These are phyloP conservation scores for Saccharomyces eubayanus DNA, from an alignment of 805 yeast species.

Conservation along the genomic window DNA sequence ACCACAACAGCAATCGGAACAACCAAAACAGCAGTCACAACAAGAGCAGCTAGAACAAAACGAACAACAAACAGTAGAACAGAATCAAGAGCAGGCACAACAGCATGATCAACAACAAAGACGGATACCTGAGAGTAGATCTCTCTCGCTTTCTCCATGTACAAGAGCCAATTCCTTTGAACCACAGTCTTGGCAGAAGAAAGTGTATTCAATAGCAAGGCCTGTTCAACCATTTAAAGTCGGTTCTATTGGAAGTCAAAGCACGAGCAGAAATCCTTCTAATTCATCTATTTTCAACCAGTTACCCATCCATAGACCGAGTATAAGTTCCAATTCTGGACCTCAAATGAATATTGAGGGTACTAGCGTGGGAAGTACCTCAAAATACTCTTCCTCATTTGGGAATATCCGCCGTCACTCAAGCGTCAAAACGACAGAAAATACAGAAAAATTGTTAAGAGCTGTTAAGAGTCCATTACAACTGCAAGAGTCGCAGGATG, in stretches of 20 bases:
- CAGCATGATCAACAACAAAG: constrained; percentile 1
- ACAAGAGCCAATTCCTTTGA: constrained; percentile 12
- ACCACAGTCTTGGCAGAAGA: constrained; percentile 15
- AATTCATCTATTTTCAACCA: constrained; percentile 36
- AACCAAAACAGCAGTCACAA: neutral
- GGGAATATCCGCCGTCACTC: constrained; percentile 57
- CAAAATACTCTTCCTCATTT: constrained; percentile 64
- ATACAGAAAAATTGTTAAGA: constrained; percentile 19
- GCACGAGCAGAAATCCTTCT: constrained; percentile 37
- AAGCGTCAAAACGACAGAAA: constrained; percentile 30
- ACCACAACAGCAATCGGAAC: neutral
- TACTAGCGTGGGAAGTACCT: constrained; percentile 37
- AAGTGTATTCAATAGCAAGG: constrained; percentile 17
- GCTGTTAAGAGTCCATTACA: neutral
- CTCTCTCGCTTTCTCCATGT: constrained; percentile 23
- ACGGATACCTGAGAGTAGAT: constrained; percentile 4
- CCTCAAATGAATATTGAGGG: constrained; percentile 20
- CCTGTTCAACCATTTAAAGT: constrained; percentile 32
- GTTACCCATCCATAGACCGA: constrained; percentile 34
- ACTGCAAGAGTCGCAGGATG: constrained; percentile 20
- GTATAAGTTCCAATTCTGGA: constrained; percentile 29
- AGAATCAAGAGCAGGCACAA: constrained; percentile 1
- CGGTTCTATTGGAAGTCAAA: constrained; percentile 31
- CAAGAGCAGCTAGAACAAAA: constrained; percentile 1
- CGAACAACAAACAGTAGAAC: constrained; percentile 4